phyloP scores from a whole-genome alignment of 495 filamentous ascomycete genomes.

The Xylaria sp. region DNA sequence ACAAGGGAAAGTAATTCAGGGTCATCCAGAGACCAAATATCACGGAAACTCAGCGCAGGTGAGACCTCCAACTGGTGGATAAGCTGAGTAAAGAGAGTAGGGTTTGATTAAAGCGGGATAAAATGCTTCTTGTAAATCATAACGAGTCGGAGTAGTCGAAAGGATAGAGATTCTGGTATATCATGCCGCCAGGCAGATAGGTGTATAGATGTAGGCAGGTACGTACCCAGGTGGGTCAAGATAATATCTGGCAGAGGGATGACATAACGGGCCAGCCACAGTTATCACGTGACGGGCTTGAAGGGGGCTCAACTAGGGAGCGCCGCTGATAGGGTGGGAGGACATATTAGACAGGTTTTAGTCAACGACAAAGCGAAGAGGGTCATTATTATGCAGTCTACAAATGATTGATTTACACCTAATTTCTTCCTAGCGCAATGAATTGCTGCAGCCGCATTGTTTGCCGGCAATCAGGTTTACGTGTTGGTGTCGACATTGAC shows the following conservation, averaged over 20 bases:
- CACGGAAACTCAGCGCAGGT: conserved; percentile 66
- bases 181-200: too few species aligned
- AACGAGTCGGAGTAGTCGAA: neutral
- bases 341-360: too few species aligned
- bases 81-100: conserved; percentile 50
- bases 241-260: neutral
- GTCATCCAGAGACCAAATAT: conserved; percentile 75
- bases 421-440: too few species aligned
- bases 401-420: too few species aligned
- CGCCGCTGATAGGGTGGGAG: too few species aligned
- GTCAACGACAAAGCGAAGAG: too few species aligned
- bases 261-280: too few species aligned
- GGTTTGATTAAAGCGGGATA: conserved; percentile 48
- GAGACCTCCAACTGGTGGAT: conserved; percentile 69
- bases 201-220: neutral
- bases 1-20: conserved; percentile 70
- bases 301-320: neutral
- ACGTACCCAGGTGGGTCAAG: neutral
- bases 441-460: too few species aligned
- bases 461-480: too few species aligned
- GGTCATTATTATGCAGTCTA: too few species aligned
- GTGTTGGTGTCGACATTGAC: too few species aligned
- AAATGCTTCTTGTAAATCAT: conserved; percentile 38
- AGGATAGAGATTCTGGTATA: neutral
- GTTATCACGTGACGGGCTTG: too few species aligned